Evolutionary conservation across 2,329 filamentous ascomycete genomes (phyloP), one percentile per base, ranked within the genome.

Genomic region (Cephalotrichum gorgonifer): DNA sequence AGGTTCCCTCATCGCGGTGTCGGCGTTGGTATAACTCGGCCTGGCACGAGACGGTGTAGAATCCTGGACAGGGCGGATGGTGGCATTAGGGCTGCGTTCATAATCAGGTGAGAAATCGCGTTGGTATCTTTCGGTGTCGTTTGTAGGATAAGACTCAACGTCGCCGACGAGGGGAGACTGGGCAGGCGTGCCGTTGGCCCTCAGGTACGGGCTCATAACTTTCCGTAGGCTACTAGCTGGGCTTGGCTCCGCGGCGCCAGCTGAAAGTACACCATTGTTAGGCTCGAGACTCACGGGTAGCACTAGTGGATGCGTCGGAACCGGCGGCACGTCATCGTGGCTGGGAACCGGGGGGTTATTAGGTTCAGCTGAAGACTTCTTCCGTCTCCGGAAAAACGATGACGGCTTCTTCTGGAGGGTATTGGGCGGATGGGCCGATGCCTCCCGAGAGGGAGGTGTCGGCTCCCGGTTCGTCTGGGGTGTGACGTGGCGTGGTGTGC

Each of bases 351-450:
- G 81, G 30, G 85, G 81, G 35, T 75, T 75, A 22, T 79, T 74
- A 27, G 35, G 28, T 54, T 94, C 89, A 14, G 81, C 78, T 30
- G 88, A 67, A 5, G 90, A 95, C 75, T 91, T 94, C 77, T 97
- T 97, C 54, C 90, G 79, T 52, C 93, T 78, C 53, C 93, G 79
- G 69, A 97, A 97, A 69, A 98, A 97, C 1, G 88, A 91, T 1
- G 91, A 94, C 4, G 88, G 80, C 65, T 96, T 96, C 72, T 96
- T 96, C 58, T 87, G 86, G 47, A 96, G 69, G 20, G 70, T 67
- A 50, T 74, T 71, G 48, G 69, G 70, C 45, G 73, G 69, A 22
- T 66, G 66, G 25, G 66, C 65, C 6, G 61, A 60, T 1, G 62
- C 57, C 54, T 79, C 75, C 51, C 75, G 66, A 4, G 74, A 74